These are phyloP conservation scores for Xylaria sp. DNA, from an alignment of 2,329 filamentous ascomycete genomes.

Conservation along the genomic window DNA sequence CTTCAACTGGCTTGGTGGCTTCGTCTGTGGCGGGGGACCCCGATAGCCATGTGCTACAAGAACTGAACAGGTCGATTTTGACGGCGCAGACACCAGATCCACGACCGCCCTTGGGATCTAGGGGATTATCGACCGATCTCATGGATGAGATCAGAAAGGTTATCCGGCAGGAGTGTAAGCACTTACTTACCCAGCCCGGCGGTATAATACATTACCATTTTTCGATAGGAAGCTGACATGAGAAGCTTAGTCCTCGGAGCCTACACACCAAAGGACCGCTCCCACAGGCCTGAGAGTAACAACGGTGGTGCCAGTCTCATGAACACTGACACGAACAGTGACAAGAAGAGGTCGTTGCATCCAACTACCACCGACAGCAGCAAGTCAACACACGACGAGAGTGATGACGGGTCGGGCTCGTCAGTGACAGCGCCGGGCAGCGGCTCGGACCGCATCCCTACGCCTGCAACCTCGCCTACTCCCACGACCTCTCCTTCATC, in stretches of 20 bases:
- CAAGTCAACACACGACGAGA: slow-evolving; percentile 19
- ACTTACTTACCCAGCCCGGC: neutral
- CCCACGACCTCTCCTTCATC: slow-evolving; percentile 26
- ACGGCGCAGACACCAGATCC: slow-evolving; percentile 9
- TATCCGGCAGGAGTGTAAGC: slow-evolving; percentile 39
- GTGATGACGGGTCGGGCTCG: slow-evolving; percentile 26
- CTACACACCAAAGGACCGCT: slow-evolving; percentile 15
- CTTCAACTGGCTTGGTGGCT: slow-evolving; percentile 12
- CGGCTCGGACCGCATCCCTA: slow-evolving; percentile 16
- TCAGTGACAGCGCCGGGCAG: slow-evolving; percentile 15
- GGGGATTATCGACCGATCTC: slow-evolving; percentile 32
- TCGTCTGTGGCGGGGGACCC: slow-evolving; percentile 5
- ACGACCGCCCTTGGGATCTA: slow-evolving; percentile 15
- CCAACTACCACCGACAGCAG: neutral
- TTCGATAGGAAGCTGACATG: slow-evolving; percentile 21
- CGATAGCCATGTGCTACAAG: slow-evolving; percentile 10
- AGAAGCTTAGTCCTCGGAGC: slow-evolving; percentile 30
- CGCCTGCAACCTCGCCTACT: slow-evolving; percentile 14
- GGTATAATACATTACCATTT: neutral
- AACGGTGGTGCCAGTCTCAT: slow-evolving; percentile 16
- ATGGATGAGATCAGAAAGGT: slow-evolving; percentile 39
- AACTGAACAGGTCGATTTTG: slow-evolving; percentile 14
- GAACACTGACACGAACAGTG: neutral
- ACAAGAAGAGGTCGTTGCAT: slow-evolving; percentile 21
- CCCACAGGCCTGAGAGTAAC: slow-evolving; percentile 18